These are phyloP conservation scores for Chlorella variabilis DNA, from an alignment of 163 green algal species.

Conservation along the genomic window DNA sequence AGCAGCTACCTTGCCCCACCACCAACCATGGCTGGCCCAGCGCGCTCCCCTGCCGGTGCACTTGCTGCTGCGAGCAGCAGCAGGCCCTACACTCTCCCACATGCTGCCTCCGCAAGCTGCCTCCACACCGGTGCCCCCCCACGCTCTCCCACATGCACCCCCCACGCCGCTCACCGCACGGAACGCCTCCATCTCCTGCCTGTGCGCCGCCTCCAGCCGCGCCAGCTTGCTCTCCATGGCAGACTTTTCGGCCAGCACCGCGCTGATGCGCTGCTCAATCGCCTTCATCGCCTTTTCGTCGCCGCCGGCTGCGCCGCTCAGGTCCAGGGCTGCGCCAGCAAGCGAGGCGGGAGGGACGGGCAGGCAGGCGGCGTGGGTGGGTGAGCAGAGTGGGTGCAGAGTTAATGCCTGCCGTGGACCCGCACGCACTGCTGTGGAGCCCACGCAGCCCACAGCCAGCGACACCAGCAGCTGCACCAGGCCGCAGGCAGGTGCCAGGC, in stretches of 20 bases:
- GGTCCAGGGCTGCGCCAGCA: conserved; percentile 36
- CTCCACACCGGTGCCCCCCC: not conserved
- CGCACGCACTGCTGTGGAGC: no score
- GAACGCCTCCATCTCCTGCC: conserved; percentile 36
- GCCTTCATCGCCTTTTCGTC: conserved; percentile 41
- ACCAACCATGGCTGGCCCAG: no score
- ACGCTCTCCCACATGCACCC: not conserved
- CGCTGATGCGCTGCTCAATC: conserved; percentile 44
- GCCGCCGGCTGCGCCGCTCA: conserved; percentile 43
- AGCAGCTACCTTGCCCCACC: no score
- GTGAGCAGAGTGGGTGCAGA: not conserved
- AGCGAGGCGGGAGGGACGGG: no score
- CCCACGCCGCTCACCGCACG: not conserved
- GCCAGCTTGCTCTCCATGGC: conserved; percentile 83
- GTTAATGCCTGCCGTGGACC: not conserved
- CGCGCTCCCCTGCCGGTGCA: no score
- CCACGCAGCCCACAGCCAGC: no score
- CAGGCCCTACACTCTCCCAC: not conserved
- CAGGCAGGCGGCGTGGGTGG: no score
- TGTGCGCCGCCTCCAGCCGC: conserved; percentile 70
- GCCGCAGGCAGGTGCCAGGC: no score
- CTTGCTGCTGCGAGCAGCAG: no score
- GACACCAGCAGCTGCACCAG: conserved; percentile 10
- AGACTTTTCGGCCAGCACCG: conserved; percentile 70
- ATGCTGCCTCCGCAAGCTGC: no score